phyloP scores from a whole-genome alignment of 352 stramenopile species.

The Globisporangium uncinulatum region DNA sequence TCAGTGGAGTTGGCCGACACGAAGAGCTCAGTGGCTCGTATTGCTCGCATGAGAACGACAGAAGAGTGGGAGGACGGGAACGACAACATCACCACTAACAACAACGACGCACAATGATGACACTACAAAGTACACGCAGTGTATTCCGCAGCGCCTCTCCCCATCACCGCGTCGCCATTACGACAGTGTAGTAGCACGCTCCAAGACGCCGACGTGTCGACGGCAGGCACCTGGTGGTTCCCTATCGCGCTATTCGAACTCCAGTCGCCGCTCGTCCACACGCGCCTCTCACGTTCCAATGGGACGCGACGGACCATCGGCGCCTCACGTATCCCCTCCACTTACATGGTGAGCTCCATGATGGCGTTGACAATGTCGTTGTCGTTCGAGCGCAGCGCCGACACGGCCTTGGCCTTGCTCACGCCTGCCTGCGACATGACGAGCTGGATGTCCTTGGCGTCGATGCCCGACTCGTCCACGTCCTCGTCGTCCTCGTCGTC shows the following conservation, averaged over 20 bases:
- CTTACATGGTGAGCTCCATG: conserved; percentile 99
- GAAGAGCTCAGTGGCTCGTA: too few relatives aligned
- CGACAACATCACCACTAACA: too few relatives aligned
- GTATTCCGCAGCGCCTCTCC: too few relatives aligned
- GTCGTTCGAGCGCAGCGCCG: conserved; percentile 97
- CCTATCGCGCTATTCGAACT: conserved; percentile 5
- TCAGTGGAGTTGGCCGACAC: too few relatives aligned
- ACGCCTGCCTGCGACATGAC: conserved; percentile 95
- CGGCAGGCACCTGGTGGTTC: neutral
- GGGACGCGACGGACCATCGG: too few relatives aligned
- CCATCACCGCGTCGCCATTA: too few relatives aligned
- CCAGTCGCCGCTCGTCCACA: too few relatives aligned
- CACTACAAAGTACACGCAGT: too few relatives aligned
- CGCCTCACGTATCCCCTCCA: neutral
- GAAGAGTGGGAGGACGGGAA: too few relatives aligned
- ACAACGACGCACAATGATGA: too few relatives aligned
- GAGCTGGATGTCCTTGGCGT: conserved; percentile 98
- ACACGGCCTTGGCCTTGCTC: conserved; percentile 93
- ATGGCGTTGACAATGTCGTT: conserved; percentile 99
- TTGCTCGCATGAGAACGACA: too few relatives aligned
- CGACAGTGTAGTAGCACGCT: neutral
- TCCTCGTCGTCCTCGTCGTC: conserved; percentile 92
- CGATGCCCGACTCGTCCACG: conserved; percentile 95
- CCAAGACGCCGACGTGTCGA: neutral
- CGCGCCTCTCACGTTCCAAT: too few relatives aligned